Conservation (phyloP, 2,329 filamentous ascomycete species). For the Didymella segeticola region DNA sequence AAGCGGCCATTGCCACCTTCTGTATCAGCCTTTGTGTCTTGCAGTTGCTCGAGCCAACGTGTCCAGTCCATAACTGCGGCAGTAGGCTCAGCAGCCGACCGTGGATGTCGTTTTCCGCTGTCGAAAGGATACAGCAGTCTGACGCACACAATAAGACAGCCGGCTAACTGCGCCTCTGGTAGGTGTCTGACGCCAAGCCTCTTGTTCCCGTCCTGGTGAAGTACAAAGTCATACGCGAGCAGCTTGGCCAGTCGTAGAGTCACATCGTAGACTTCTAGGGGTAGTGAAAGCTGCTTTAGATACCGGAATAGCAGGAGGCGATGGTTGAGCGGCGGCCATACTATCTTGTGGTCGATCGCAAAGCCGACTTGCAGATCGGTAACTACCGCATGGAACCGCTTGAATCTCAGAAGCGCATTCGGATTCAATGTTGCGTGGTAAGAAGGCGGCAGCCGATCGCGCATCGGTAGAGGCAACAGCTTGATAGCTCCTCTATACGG, state of each 20-base stretch:
- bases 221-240: conserved; percentile 63
- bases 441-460: conserved; percentile 66
- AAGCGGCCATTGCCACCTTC: conserved; percentile 19
- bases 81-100: conserved; percentile 62
- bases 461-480: conserved; percentile 68
- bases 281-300: conserved; percentile 74
- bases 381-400: conserved; percentile 70
- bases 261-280: conserved; percentile 70
- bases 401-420: conserved; percentile 55
- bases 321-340: conserved; percentile 75
- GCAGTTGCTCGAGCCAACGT: conserved; percentile 61
- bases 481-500: conserved; percentile 71
- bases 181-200: conserved; percentile 44
- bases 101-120: conserved; percentile 58
- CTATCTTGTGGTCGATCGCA: conserved; percentile 70
- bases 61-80: conserved; percentile 73
- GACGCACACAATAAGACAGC: conserved; percentile 74
- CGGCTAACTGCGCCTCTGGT: conserved; percentile 76
- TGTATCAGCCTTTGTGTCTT: conserved; percentile 2
- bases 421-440: conserved; percentile 67
- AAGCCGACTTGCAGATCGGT: conserved; percentile 70
- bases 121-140: conserved; percentile 84
- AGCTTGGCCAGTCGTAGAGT: conserved; percentile 63
- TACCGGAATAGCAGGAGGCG: conserved; percentile 73
- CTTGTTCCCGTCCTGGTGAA: conserved; percentile 52